Evolutionary conservation across 2,329 filamentous ascomycete genomes (phyloP).

Genomic region (Aspergillus sp.): DNA sequence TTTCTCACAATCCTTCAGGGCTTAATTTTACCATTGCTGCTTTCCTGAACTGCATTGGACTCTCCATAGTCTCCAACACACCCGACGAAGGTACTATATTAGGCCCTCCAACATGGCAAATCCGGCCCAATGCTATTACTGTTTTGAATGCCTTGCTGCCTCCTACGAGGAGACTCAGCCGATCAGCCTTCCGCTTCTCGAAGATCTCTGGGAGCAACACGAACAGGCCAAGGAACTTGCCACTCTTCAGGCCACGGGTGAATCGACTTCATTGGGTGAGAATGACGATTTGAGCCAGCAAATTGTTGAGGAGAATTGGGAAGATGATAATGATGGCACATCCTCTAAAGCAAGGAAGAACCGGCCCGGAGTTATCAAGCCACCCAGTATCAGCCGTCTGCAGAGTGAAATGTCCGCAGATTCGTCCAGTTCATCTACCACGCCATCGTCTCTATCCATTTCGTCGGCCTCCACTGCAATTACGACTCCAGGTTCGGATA

Average conservation of each 20-base stretch:
- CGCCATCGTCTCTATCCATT: constrained; percentile 38
- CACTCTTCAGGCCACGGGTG: constrained; percentile 17
- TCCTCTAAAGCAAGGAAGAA: constrained; percentile 5
- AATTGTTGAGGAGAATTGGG: constrained; percentile 18
- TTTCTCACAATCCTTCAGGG: constrained; percentile 3
- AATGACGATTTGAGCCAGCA: constrained; percentile 8
- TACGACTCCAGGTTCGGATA: constrained; percentile 37
- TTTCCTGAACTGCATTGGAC: no score
- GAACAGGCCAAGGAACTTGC: constrained; percentile 34
- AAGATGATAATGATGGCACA: constrained; percentile 10
- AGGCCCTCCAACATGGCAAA: constrained; percentile 59
- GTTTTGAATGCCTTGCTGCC: constrained; percentile 79
- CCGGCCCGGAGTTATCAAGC: constrained; percentile 18
- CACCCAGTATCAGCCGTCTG: constrained; percentile 27
- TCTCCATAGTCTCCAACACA: no score
- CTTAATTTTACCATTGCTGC: background rate
- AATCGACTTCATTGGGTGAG: constrained; percentile 11
- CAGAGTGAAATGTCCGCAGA: constrained; percentile 28
- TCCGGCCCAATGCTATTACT: constrained; percentile 77
- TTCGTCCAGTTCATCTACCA: constrained; percentile 33
- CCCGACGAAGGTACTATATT: background rate
- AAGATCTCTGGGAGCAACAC: constrained; percentile 58
- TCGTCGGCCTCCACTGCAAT: constrained; percentile 33
- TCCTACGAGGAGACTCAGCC: constrained; percentile 62
- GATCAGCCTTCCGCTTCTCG: constrained; percentile 59